Percentiles rank a stretch among this genome's conserved stretches.
Conservation (phyloP, 495 filamentous ascomycete species). For the Lasiosphaeriaceae sp. region DNA sequence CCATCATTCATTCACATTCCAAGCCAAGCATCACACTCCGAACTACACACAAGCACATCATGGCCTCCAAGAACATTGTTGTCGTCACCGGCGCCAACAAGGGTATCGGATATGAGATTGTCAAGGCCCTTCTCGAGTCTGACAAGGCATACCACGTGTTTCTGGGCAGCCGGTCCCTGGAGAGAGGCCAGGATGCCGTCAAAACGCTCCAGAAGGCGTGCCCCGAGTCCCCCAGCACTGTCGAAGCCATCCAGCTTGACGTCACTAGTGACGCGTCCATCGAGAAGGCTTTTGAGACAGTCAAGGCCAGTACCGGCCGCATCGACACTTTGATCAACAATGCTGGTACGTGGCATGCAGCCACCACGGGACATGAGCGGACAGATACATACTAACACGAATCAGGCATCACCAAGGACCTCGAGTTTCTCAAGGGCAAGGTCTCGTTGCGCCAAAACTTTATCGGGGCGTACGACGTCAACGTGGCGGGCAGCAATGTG, state of each 20-base stretch:
- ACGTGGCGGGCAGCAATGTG: conserved; percentile 49
- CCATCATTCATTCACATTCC: too few species aligned
- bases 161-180: conserved; percentile 40
- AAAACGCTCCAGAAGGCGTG: conserved; percentile 28
- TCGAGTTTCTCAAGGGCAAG: conserved; percentile 16
- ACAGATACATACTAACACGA: not conserved
- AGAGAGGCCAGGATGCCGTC: conserved; percentile 45
- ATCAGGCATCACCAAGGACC: conserved; percentile 15
- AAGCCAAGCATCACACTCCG: too few species aligned
- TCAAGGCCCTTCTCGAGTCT: conserved; percentile 42
- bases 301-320: conserved; percentile 30
- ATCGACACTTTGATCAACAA: conserved; percentile 52
- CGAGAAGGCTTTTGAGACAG: conserved; percentile 28
- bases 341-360: conserved; percentile 23
- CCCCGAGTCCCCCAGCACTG: conserved; percentile 30
- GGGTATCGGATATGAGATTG: conserved; percentile 47
- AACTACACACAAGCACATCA: not conserved
- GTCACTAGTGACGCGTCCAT: conserved; percentile 48
- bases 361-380: too few species aligned
- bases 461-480: conserved; percentile 44
- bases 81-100: conserved; percentile 35
- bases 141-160: conserved; percentile 43
- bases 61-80: conserved; percentile 1
- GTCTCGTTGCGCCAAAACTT: conserved; percentile 40
- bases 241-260: conserved; percentile 43